phyloP scores from a whole-genome alignment of 768 basidiomycete genomes.

The Xerocomus brunneocitrinus region DNA sequence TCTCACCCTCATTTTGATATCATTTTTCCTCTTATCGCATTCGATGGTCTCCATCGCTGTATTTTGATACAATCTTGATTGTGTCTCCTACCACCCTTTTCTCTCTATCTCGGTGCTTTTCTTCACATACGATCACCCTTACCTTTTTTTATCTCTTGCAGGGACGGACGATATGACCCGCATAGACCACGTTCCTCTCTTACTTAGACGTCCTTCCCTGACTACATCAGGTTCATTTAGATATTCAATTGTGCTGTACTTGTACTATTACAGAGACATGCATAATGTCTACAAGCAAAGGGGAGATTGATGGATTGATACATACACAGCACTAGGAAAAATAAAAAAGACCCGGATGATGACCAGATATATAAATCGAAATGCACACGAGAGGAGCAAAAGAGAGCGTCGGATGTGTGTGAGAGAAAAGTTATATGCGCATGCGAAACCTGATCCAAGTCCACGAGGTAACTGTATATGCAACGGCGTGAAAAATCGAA shows the following conservation, averaged over 20 bases:
- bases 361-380: background rate
- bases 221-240: conserved; percentile 1
- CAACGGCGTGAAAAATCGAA: conserved; percentile 2
- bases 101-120: conserved; percentile 1
- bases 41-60: conserved; percentile 13
- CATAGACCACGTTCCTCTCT: conserved; percentile 14
- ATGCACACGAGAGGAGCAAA: background rate
- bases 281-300: background rate
- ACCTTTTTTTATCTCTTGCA: background rate
- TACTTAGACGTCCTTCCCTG: conserved; percentile 6
- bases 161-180: conserved; percentile 14
- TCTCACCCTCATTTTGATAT: conserved; percentile 6
- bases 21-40: conserved; percentile 2
- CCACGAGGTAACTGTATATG: conserved; percentile 11
- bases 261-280: conserved; percentile 18
- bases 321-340: conserved; percentile 6
- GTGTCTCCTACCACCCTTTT: background rate
- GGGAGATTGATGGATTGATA: background rate
- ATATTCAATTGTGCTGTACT: conserved; percentile 11
- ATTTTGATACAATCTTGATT: conserved; percentile 14
- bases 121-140: background rate
- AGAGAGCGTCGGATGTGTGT: conserved; percentile 10
- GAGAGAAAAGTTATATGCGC: background rate
- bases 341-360: background rate
- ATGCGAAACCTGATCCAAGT: conserved; percentile 9